Base-by-base conservation (phyloP, 331 rosid species). In the Malus hybrid region DNA sequence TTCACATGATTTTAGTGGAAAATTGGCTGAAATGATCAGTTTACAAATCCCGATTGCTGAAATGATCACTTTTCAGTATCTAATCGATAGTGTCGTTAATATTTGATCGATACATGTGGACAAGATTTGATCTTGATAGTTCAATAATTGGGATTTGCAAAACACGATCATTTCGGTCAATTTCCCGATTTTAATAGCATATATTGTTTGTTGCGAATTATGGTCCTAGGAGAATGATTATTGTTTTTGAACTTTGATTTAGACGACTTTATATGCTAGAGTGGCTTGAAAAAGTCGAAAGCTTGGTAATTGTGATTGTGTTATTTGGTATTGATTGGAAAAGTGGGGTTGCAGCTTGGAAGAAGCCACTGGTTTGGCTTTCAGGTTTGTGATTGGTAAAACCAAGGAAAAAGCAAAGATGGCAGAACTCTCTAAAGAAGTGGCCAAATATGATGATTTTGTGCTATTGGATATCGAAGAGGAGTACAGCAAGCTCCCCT, bases 401-500 rank as follows among this genome's bases (percentile, higher is more conserved):
- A 86, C 90, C 34, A 83, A 65, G 70, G 96, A 88, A 68, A 87
- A 78, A 79, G 80, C 65, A 5, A 89, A 94, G 86, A 94, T 92
- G 97, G 61, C 79, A 33, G 90, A 85, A 20, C 96, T 94, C 62
- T 79, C 67, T 71, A 86, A 68, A 78, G 99, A 92, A 82, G 73
- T 90, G 32, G 90, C 92, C 10, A 77, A 80, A 76, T 88, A 89
- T 18, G 97, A 94, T 60, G 99, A 92, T 75, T 92, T 94, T 82
- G 79, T 94, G 89, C 86, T 78, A 64, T 65, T 94, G 89, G 99
- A 94, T 85, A 85, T 92, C 14, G 91, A 94, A 87, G 99, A 92
- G 93, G 97, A 94, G 97, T 92, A 94, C 83, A 88, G 93, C 85
- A 94, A 86, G 90, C 99, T 94, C 68, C 99, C 98, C 73, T 88